Evolutionary conservation across 2,329 filamentous ascomycete genomes (phyloP), one percentile per base, ranked within the genome.

Genomic region (Fusarium hainanense): DNA sequence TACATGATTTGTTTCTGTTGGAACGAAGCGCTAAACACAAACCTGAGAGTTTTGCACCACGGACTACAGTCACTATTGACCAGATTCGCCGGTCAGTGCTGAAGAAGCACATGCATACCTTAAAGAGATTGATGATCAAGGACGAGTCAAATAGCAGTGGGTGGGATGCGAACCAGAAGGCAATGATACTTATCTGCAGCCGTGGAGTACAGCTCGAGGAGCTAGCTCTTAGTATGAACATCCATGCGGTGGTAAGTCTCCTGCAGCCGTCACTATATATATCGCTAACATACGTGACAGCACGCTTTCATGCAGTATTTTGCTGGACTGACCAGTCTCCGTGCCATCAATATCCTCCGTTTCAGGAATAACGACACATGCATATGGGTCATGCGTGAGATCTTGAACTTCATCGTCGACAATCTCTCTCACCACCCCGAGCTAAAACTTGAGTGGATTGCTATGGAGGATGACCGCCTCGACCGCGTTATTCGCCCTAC

Each of bases 1-100:
- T 91, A 3, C 81, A 85, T n/a, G 86, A 90, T 65, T 77, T 92
- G 3, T 87, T 88, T 67, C 76, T 92, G 70, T 77, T 90, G 28
- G 88, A 91, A 76, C 81, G 87, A 30, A 82, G 80, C 8, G 54
- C 74, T 20, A 87, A 86, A 69, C 80, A 84, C 58, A 85, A 85
- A 58, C 84, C 86, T 0, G 85, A 87, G 70, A 84, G 83, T 63
- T 84, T 88, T 54, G 83, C 85, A 3, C 81, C 84, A 8, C 84
- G 82, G 57, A 84, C 85, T 1, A 81, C 78, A 2, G 81, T 84
- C 3, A 83, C 79, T 0, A 87, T 89, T 11, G 83, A 86, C n/a
- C 83, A 89, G 55, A 90, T 92, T 56, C 83, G 87, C 6, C 83
- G 83, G 16, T 72, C 85, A 18, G 84, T 87, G 1, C 80, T 92